Evolutionary conservation across 1,284 basidiomycete genomes (phyloP).

Genomic region (Tylopilus orsonianus): DNA sequence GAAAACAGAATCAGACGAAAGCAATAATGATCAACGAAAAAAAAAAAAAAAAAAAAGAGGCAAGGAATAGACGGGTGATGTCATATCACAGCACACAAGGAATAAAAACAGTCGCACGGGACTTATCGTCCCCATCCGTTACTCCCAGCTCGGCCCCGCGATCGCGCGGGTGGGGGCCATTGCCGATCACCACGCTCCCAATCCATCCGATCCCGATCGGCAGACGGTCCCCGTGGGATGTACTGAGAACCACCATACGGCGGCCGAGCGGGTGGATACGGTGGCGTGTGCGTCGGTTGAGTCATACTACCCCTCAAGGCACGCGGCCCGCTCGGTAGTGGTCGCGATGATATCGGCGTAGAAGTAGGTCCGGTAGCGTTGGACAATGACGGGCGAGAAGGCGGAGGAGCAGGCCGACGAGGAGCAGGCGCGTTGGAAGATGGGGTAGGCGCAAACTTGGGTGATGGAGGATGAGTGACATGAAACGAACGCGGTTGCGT

Average conservation of each 20-base stretch:
- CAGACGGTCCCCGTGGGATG: slow-evolving; percentile 45
- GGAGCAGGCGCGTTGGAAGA: slow-evolving; percentile 25
- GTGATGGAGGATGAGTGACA: slow-evolving; percentile 25
- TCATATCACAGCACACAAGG: slow-evolving; percentile 13
- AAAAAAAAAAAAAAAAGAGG: background rate
- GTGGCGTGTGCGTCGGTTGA: slow-evolving; percentile 23
- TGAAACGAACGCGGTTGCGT: slow-evolving; percentile 49
- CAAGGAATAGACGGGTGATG: slow-evolving; percentile 4
- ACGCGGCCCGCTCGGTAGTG: slow-evolving; percentile 52
- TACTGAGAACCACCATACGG: slow-evolving; percentile 27
- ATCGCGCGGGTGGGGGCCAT: slow-evolving; percentile 24
- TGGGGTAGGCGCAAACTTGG: slow-evolving; percentile 25
- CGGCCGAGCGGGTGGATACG: slow-evolving; percentile 26
- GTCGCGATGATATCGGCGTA: slow-evolving; percentile 30
- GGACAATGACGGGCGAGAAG: slow-evolving; percentile 28
- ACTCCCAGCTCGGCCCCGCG: slow-evolving; percentile 33
- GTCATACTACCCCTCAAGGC: slow-evolving; percentile 43
- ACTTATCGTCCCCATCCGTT: slow-evolving; percentile 34
- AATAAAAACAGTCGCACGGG: slow-evolving; percentile 1
- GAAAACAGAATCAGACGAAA: slow-evolving; percentile 19
- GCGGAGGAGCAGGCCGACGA: slow-evolving; percentile 30
- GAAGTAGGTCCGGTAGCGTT: slow-evolving; percentile 28
- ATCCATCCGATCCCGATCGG: slow-evolving; percentile 42
- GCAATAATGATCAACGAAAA: slow-evolving; percentile 36
- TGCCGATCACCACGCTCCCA: slow-evolving; percentile 39